These are phyloP conservation scores for Solanum lignicaule DNA, from an alignment of 257 asterid genomes.

Conservation along the genomic window DNA sequence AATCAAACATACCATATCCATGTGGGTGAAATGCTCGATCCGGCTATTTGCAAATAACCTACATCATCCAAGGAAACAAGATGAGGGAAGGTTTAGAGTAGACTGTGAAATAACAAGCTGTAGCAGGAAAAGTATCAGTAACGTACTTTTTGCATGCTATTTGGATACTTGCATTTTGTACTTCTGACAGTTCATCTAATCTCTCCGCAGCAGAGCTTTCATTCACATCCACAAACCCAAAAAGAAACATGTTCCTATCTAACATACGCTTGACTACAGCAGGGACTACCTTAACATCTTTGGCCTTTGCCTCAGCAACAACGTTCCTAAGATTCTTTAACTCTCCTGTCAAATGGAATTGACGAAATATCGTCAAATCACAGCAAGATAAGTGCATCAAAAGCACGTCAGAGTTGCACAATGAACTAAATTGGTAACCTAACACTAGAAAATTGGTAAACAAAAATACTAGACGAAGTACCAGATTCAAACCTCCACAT, in stretches of 20 bases:
- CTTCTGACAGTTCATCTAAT: constrained; percentile 50
- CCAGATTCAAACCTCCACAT: not conserved
- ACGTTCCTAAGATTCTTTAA: constrained; percentile 45
- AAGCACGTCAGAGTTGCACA: not conserved
- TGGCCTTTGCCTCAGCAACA: constrained; percentile 42
- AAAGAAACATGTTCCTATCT: constrained; percentile 61
- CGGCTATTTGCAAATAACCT: constrained; percentile 58
- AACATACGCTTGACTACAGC: constrained; percentile 59
- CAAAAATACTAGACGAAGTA: not conserved
- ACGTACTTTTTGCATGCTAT: constrained; percentile 54
- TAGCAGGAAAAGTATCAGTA: not conserved
- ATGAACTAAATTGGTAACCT: not conserved
- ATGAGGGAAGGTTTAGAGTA: not conserved
- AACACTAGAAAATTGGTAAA: not conserved
- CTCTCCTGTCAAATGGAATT: constrained; percentile 34
- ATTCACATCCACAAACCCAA: constrained; percentile 54
- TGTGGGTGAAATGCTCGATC: constrained; percentile 62
- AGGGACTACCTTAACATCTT: constrained; percentile 33
- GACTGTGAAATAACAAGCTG: not conserved
- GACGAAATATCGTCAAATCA: not conserved
- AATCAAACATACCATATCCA: constrained; percentile 63
- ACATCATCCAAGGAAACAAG: constrained; percentile 3
- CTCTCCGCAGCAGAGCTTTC: constrained; percentile 62
- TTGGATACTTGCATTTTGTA: constrained; percentile 55
- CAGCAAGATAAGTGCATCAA: not conserved